Conservation (phyloP, 1,284 basidiomycete species). For the Mycosarcoma mackinlayi region DNA sequence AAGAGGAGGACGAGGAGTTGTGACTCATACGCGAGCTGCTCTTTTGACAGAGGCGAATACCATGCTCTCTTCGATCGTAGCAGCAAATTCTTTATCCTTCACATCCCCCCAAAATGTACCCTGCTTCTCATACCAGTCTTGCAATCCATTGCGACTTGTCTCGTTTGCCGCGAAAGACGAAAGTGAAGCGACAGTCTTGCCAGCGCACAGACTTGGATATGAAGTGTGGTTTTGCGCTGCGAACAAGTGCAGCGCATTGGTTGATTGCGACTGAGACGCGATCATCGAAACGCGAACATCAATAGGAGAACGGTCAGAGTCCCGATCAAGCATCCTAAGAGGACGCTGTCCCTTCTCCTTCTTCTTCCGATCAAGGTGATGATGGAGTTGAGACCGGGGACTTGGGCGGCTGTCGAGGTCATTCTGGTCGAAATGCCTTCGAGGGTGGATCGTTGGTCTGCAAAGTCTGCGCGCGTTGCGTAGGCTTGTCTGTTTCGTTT, state of each 20-base stretch:
- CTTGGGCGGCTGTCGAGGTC: conserved; percentile 75
- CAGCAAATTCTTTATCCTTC: background rate
- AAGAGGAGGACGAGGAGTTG: conserved; percentile 60
- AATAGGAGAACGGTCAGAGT: conserved; percentile 83
- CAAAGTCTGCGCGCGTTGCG: conserved; percentile 93
- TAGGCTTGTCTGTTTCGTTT: conserved; percentile 90
- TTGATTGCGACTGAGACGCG: background rate
- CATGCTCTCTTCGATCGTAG: too few species aligned
- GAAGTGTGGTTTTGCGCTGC: background rate
- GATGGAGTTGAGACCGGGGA: conserved; percentile 92
- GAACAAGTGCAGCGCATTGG: too few species aligned
- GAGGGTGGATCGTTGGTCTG: conserved; percentile 81
- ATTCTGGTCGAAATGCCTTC: conserved; percentile 84
- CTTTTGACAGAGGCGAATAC: conserved; percentile 15
- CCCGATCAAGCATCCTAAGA: conserved; percentile 86
- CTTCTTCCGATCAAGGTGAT: conserved; percentile 91
- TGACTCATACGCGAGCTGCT: conserved; percentile 64
- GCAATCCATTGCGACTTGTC: background rate
- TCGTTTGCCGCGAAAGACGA: too few species aligned
- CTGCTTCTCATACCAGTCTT: conserved; percentile 25
- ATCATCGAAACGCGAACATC: conserved; percentile 72
- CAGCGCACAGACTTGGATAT: background rate
- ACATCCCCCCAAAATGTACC: conserved; percentile 25
- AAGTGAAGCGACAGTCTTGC: too few species aligned
- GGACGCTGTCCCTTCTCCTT: conserved; percentile 86